These are phyloP conservation scores for Setomelanomma holmii DNA, from an alignment of 2,329 filamentous ascomycete genomes.

Conservation along the genomic window DNA sequence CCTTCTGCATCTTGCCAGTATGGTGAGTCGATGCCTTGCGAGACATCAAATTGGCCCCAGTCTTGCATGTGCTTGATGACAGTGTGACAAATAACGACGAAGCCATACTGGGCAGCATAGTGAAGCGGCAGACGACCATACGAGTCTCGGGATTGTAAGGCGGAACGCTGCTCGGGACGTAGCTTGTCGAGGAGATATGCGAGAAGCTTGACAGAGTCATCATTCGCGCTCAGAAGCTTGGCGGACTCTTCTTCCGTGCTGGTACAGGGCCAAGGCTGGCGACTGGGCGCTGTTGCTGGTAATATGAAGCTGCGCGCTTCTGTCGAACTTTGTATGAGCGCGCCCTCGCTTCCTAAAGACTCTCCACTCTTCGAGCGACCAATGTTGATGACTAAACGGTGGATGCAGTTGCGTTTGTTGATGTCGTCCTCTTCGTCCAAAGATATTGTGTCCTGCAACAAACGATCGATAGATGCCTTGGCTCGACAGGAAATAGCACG, in stretches of 20 bases:
- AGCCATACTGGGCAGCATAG: constrained; percentile 93
- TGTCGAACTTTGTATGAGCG: constrained; percentile 56
- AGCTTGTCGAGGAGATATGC: constrained; percentile 71
- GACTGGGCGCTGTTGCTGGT: constrained; percentile 73
- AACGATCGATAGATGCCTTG: constrained; percentile 71
- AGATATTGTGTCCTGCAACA: constrained; percentile 72
- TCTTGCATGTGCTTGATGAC: constrained; percentile 88
- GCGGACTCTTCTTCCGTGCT: constrained; percentile 69
- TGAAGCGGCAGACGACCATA: constrained; percentile 87
- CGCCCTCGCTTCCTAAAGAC: constrained; percentile 56
- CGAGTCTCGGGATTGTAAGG: constrained; percentile 73
- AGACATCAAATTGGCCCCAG: constrained; percentile 86
- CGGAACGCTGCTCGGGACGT: constrained; percentile 69
- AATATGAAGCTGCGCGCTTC: constrained; percentile 78
- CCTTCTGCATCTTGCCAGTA: constrained; percentile 94
- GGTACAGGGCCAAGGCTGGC: constrained; percentile 67
- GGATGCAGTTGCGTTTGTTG: constrained; percentile 91
- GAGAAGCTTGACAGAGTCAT: constrained; percentile 76
- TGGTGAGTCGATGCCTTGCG: constrained; percentile 82
- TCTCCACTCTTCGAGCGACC: constrained; percentile 73
- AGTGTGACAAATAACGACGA: constrained; percentile 86
- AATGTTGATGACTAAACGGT: constrained; percentile 90
- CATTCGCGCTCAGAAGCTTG: constrained; percentile 69
- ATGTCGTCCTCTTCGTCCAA: constrained; percentile 91
- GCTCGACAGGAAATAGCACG: constrained; percentile 75